Conservation (phyloP, 768 basidiomycete species). For the Dendrothele bispora region DNA sequence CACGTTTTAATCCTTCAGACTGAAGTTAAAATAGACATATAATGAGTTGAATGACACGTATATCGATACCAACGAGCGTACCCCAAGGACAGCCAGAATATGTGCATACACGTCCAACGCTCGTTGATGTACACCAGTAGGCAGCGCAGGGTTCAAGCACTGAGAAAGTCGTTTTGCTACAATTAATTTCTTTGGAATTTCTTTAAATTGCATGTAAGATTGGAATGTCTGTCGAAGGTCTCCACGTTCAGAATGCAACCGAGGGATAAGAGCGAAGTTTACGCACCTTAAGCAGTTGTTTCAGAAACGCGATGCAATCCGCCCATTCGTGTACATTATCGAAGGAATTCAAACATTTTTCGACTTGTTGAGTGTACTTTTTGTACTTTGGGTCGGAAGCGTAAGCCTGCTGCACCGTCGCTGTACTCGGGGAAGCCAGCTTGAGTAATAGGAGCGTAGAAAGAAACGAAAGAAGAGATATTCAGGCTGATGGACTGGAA, state of each 20-base stretch:
- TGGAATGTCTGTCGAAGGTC: slow-evolving; percentile 72
- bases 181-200: slow-evolving; percentile 92
- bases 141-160: slow-evolving; percentile 96
- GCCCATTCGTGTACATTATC: slow-evolving; percentile 99
- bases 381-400: slow-evolving; percentile 90
- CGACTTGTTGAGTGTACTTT: slow-evolving; percentile 91
- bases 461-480: neutral
- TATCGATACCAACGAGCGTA: slow-evolving; percentile 36
- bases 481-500: neutral
- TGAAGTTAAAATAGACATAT: slow-evolving; percentile 34
- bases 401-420: slow-evolving; percentile 52
- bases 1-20: slow-evolving; percentile 84
- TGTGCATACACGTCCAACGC: slow-evolving; percentile 94
- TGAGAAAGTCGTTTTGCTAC: slow-evolving; percentile 95
- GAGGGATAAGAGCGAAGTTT: neutral
- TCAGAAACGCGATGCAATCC: slow-evolving; percentile 96
- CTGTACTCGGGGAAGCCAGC: slow-evolving; percentile 24
- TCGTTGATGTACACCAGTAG: slow-evolving; percentile 94
- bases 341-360: slow-evolving; percentile 89
- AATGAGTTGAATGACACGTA: neutral
- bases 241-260: neutral
- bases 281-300: slow-evolving; percentile 84
- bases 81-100: slow-evolving; percentile 88
- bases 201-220: slow-evolving; percentile 90
- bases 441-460: too few species aligned